phyloP scores from a whole-genome alignment of 2,329 filamentous ascomycete genomes.

The Gaeumannomyces tritici region DNA sequence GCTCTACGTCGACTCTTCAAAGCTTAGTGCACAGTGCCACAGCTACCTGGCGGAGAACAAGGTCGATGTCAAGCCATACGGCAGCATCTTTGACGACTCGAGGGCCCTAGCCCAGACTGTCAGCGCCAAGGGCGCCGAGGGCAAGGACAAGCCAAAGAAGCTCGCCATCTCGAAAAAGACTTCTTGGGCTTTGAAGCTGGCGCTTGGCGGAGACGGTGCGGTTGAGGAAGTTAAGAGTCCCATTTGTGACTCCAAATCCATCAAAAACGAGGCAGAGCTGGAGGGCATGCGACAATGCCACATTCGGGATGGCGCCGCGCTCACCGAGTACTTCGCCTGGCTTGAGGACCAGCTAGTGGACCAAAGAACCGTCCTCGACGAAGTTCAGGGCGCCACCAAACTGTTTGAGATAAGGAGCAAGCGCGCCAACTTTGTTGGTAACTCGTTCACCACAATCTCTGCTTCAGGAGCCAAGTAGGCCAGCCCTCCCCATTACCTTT shows the following conservation, averaged over 20 bases:
- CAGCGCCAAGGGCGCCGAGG: conserved; percentile 18
- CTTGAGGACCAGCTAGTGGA: conserved; percentile 77
- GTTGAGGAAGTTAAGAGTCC: conserved; percentile 85
- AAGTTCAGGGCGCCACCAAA: conserved; percentile 87
- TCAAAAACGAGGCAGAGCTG: conserved; percentile 86
- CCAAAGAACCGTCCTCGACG: conserved; percentile 67
- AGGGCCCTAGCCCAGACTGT: conserved; percentile 43
- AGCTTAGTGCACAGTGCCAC: conserved; percentile 60
- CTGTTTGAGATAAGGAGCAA: conserved; percentile 65
- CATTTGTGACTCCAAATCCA: conserved; percentile 80
- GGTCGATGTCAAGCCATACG: conserved; percentile 73
- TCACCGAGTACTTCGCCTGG: conserved; percentile 94
- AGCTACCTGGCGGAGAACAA: conserved; percentile 59
- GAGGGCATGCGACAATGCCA: conserved; percentile 92
- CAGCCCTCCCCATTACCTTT: not conserved
- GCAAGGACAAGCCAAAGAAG: conserved; percentile 38
- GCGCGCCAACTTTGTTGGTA: conserved; percentile 68
- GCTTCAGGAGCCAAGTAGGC: conserved; percentile 71
- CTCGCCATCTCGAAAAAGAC: conserved; percentile 81
- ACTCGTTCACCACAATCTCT: conserved; percentile 94
- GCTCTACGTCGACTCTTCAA: conserved; percentile 75
- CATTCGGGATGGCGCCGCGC: conserved; percentile 81
- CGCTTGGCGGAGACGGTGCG: conserved; percentile 73
- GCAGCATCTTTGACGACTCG: conserved; percentile 71
- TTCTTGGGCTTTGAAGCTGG: conserved; percentile 85